Conservation (phyloP, 2,329 filamentous ascomycete species). For the Coniochaeta sp. region DNA sequence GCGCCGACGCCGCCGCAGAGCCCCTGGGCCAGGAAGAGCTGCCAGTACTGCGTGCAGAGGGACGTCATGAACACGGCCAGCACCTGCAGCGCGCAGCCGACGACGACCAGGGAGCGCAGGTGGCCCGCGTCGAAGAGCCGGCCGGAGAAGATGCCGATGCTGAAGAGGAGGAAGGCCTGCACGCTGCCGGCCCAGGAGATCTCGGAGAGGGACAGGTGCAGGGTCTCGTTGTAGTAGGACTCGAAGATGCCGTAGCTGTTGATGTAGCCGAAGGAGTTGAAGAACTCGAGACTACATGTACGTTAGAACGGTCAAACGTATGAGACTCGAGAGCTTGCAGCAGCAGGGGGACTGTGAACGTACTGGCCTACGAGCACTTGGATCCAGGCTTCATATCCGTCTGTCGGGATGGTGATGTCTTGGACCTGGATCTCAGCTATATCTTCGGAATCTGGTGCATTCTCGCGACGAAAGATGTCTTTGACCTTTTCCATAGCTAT, state of each 20-base stretch:
- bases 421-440: neutral
- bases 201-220: conserved; percentile 20
- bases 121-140: conserved; percentile 40
- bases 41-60: conserved; percentile 35
- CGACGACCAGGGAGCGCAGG: conserved; percentile 25
- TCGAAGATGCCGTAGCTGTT: conserved; percentile 38
- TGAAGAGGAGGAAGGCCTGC: conserved; percentile 39
- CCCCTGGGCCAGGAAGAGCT: conserved; percentile 44
- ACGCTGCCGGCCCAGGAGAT: conserved; percentile 38
- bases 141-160: conserved; percentile 35
- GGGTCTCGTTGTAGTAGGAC: conserved; percentile 28
- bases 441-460: neutral
- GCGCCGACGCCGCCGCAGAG: conserved; percentile 43
- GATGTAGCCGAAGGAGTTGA: conserved; percentile 25
- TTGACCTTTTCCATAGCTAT: neutral
- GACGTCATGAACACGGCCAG: conserved; percentile 38
- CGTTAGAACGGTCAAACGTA: neutral
- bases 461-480: neutral
- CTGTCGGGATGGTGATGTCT: neutral
- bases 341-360: neutral
- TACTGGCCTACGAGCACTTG: neutral
- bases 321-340: neutral
- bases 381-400: neutral
- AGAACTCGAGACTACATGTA: neutral
- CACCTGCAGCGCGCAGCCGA: conserved; percentile 30